Percentiles rank a stretch among this genome's conserved stretches.
Conservation (phyloP, 805 yeast species). For the Starmerella bombicola region DNA sequence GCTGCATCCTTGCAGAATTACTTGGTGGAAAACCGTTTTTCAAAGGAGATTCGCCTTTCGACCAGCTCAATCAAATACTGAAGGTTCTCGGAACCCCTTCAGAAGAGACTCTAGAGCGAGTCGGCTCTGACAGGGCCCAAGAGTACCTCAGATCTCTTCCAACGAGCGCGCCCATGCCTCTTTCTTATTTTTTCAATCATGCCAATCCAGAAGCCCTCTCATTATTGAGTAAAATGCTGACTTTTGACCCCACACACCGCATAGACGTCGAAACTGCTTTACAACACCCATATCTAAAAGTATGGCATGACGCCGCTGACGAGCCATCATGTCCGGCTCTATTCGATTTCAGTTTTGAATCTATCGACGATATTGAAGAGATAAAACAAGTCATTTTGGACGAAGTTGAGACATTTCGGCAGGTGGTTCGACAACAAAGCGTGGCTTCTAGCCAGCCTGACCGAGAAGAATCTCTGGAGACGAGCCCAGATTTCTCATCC, state of each 20-base stretch:
- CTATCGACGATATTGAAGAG: slow-evolving; percentile 61
- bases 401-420: slow-evolving; percentile 42
- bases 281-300: slow-evolving; percentile 67
- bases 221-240: slow-evolving; percentile 51
- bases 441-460: neutral
- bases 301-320: slow-evolving; percentile 91
- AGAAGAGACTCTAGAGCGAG: slow-evolving; percentile 50
- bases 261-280: slow-evolving; percentile 77
- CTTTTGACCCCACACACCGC: slow-evolving; percentile 73
- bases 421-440: slow-evolving; percentile 20
- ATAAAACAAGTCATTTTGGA: slow-evolving; percentile 65
- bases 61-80: slow-evolving; percentile 74
- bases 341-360: slow-evolving; percentile 86
- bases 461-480: neutral
- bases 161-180: slow-evolving; percentile 48
- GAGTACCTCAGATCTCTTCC: slow-evolving; percentile 79
- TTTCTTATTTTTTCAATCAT: slow-evolving; percentile 37
- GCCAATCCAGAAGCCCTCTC: slow-evolving; percentile 61
- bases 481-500: neutral
- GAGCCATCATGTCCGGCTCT: slow-evolving; percentile 83
- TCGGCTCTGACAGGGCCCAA: slow-evolving; percentile 70
- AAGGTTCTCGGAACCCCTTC: slow-evolving; percentile 80
- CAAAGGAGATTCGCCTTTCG: slow-evolving; percentile 89
- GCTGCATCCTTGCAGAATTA: slow-evolving; percentile 89
- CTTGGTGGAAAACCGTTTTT: slow-evolving; percentile 74